A percentile compares a stretch with the other conserved stretches of the same genome.
phyloP scores from a whole-genome alignment of 768 basidiomycete species.

The Kwoniella newhampshirensis region DNA sequence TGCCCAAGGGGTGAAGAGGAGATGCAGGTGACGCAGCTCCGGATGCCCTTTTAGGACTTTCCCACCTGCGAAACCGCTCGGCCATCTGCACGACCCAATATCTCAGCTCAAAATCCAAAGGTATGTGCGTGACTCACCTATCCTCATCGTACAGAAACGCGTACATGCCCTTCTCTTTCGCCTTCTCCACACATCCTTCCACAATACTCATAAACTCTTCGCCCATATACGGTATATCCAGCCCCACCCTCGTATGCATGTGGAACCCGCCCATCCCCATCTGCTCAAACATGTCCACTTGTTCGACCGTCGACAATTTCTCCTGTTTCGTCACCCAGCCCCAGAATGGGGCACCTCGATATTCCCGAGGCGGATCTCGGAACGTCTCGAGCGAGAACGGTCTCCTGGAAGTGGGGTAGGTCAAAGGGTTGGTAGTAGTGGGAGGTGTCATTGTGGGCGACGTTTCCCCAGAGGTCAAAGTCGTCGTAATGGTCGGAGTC shows the following conservation, averaged over 20 bases:
- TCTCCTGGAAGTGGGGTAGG: slow-evolving; percentile 27
- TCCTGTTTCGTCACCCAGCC: slow-evolving; percentile 36
- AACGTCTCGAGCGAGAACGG: slow-evolving; percentile 28
- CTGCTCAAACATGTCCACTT: slow-evolving; percentile 27
- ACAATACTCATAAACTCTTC: slow-evolving; percentile 41
- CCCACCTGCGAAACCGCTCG: slow-evolving; percentile 40
- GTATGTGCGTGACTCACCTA: slow-evolving; percentile 14
- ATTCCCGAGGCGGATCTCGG: slow-evolving; percentile 29
- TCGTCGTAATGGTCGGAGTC: too few species aligned
- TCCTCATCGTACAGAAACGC: slow-evolving; percentile 45
- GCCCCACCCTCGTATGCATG: slow-evolving; percentile 40
- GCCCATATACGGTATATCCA: slow-evolving; percentile 41
- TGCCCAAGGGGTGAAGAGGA: slow-evolving; percentile 33
- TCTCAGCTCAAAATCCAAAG: background rate
- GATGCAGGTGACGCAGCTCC: slow-evolving; percentile 28
- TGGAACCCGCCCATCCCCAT: slow-evolving; percentile 41
- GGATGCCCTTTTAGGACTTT: slow-evolving; percentile 34
- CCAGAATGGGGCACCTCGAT: slow-evolving; percentile 41
- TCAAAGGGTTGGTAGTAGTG: slow-evolving; percentile 25
- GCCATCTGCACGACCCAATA: slow-evolving; percentile 23
- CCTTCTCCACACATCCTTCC: slow-evolving; percentile 25
- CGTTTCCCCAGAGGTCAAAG: too few species aligned
- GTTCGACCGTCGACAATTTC: slow-evolving; percentile 13
- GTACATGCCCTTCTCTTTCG: slow-evolving; percentile 39
- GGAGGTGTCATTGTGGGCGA: too few species aligned